Evolutionary conservation across 371 early-diverging fungal species (phyloP), one percentile per base, ranked within the genome.

Genomic region (Mucor sp.): DNA sequence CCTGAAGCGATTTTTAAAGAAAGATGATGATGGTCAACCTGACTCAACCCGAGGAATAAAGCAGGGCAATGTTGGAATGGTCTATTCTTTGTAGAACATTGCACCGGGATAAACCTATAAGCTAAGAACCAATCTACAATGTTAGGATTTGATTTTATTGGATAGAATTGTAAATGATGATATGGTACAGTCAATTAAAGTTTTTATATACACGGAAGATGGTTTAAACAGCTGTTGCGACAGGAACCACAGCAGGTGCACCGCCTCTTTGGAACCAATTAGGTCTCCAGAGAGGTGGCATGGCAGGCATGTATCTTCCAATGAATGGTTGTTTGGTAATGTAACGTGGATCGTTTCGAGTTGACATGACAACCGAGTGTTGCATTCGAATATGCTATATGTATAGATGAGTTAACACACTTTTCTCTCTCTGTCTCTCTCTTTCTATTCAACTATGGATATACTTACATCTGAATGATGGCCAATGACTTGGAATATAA

Each of bases 341-440:
- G 23, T 32, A 63, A 4, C 17, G 32, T 28, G 63, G 48, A 43
- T 44, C 30, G 44, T 35, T 19, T 41, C 19, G 21, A 1, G 65
- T 65, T 15, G 15, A 25, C 65, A 65, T 65, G 12, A 65, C 58
- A 21, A 48, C 28, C 7, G 21, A 19, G 48, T 65, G 65, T 33
- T 65, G 65, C 19, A 19, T 35, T 8, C 25, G 23, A 58, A 65
- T 43, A 58, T 58, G 65, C 65, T 65, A 63, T 63, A n/a, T n/a
- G n/a, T n/a, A n/a, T n/a, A n/a, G n/a, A n/a, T n/a, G n/a, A n/a
- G n/a, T n/a, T n/a, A n/a, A n/a, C n/a, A n/a, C n/a, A n/a, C n/a
- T n/a, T n/a, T n/a, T n/a, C n/a, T n/a, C n/a, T n/a, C n/a, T n/a
- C n/a, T n/a, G n/a, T n/a, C n/a, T n/a, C n/a, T n/a, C n/a, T n/a